Evolutionary conservation across 139 green algal genomes (phyloP), one percentile per base, ranked within the genome.

Genomic region (Coelastrella sp.): DNA sequence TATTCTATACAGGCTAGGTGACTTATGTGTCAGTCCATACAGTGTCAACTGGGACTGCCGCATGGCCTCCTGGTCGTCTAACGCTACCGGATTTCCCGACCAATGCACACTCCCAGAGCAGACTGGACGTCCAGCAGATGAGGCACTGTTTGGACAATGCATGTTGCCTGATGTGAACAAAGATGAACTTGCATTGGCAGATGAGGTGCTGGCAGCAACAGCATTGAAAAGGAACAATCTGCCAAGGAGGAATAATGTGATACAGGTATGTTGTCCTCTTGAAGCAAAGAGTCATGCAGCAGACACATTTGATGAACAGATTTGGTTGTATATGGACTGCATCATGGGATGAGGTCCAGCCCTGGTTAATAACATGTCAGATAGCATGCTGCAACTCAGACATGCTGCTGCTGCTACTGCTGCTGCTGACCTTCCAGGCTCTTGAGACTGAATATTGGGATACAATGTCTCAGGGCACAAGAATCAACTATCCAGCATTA

Each of bases 1-100:
- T 41, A 27, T 21, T 21, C 48, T 17, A 64, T 35, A 8, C 86
- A 90, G 85, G 59, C 40, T 88, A 13, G 89, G 89, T 4, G 89
- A 93, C 48, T 64, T 92, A 4, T 93, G 90, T 75, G 74, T 93
- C 13, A 88, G 60, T 13, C 89, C 90, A 21, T 88, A 89, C 41
- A 88, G 84, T 8, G 85, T 94, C 19, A 93, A 93, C 87, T 93
- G 91, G 86, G 82, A 85, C 32, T 90, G 86, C 81, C 82, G 69
- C 40, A 35, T 43, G 32, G 82, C 82, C 21, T 82, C 69, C 1
- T 87, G 57, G 57, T 25, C 11, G 2, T 45, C 37, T 21, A 77
- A 19, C 17, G 38, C 57, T 6, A 15, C n/a, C 4, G 87, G 79
- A 53, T 89, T 64, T 78, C 87, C 89, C 32, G 92, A 94, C 66